phyloP scores from a whole-genome alignment of 1,139 yeast genomes.

The Yamadazyma dendronema region DNA sequence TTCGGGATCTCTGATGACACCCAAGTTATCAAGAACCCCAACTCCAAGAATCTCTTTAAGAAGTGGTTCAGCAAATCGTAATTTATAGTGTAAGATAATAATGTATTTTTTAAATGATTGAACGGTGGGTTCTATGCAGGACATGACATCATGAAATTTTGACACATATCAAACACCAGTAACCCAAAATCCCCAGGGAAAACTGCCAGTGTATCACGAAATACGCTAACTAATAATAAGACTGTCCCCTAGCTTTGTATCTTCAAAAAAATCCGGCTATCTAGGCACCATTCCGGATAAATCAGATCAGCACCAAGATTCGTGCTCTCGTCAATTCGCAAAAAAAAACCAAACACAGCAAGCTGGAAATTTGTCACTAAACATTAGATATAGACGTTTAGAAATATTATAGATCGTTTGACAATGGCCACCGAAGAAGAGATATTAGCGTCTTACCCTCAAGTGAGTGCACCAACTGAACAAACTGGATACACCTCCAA shows the following conservation, averaged over 20 bases:
- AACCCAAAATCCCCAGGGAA: too few species aligned
- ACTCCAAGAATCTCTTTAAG: constrained; percentile 34
- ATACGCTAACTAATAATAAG: too few species aligned
- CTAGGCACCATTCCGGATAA: too few species aligned
- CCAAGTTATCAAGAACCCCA: constrained; percentile 8
- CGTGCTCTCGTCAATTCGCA: constrained; percentile 1
- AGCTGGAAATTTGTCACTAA: background rate
- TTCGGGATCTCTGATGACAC: background rate
- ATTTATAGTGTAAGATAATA: constrained; percentile 2
- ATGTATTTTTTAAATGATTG: too few species aligned
- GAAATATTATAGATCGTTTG: too few species aligned
- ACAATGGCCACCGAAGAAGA: constrained; percentile 23
- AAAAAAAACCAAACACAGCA: background rate
- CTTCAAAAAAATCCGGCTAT: too few species aligned
- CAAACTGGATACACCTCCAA: constrained; percentile 82
- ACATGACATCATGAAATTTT: too few species aligned
- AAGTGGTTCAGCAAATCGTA: constrained; percentile 29
- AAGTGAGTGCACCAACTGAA: constrained; percentile 55
- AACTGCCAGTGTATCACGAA: too few species aligned
- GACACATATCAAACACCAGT: too few species aligned
- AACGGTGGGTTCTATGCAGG: background rate
- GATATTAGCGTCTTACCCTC: constrained; percentile 60
- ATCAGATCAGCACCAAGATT: too few species aligned
- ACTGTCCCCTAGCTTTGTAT: too few species aligned
- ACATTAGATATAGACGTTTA: background rate